phyloP scores from a whole-genome alignment of 2,329 filamentous ascomycete genomes.

The Pyrenophora tritici-repentis region DNA sequence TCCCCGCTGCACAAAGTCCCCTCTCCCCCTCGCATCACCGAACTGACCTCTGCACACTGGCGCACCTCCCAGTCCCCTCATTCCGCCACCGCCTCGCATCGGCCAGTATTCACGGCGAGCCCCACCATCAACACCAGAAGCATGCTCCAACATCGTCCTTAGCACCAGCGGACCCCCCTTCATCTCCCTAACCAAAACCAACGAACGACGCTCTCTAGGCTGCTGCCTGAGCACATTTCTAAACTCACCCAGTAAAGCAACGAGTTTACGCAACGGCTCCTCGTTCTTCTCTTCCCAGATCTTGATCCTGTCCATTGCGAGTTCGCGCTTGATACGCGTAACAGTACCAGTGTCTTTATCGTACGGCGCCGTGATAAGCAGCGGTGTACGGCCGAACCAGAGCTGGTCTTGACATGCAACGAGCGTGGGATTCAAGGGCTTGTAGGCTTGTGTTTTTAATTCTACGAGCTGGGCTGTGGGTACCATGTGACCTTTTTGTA shows the following conservation, averaged over 20 bases:
- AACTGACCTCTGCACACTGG: too few species aligned
- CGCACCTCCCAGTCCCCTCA: not conserved
- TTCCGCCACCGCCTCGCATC: not conserved
- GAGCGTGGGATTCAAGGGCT: conserved; percentile 2
- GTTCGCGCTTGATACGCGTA: conserved; percentile 19
- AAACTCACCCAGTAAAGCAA: conserved; percentile 21
- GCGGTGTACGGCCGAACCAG: conserved; percentile 39
- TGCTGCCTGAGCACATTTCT: conserved; percentile 8
- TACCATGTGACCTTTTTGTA: conserved; percentile 33
- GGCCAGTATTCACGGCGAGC: conserved; percentile 24
- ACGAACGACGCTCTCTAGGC: conserved; percentile 1
- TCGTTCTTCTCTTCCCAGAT: conserved; percentile 33
- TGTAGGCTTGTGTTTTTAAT: conserved; percentile 30
- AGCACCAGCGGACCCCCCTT: conserved; percentile 23
- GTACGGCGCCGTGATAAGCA: conserved; percentile 31
- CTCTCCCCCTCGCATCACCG: too few species aligned
- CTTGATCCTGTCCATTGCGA: conserved; percentile 21
- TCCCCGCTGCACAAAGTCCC: too few species aligned
- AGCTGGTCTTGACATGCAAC: conserved; percentile 35
- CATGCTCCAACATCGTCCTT: conserved; percentile 21
- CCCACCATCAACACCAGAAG: conserved; percentile 16
- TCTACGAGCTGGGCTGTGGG: conserved; percentile 31
- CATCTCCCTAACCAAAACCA: conserved; percentile 23
- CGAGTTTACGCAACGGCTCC: conserved; percentile 29
- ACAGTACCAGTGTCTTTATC: conserved; percentile 17